These are phyloP conservation scores for Coccomyxa subellipsoidea DNA, from an alignment of 163 green algal species.

Conservation along the genomic window DNA sequence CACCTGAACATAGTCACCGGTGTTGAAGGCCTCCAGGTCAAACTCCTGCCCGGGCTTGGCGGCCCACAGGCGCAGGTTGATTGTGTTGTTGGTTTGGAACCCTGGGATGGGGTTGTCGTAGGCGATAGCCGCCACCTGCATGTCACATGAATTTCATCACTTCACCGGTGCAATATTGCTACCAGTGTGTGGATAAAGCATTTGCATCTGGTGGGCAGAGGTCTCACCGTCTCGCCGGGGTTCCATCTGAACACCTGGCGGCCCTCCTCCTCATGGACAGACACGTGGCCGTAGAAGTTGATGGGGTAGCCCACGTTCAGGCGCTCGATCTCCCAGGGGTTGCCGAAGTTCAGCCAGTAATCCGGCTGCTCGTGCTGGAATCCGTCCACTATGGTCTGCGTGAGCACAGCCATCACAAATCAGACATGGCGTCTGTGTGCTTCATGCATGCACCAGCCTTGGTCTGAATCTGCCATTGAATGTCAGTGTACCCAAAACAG, in stretches of 20 bases:
- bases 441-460: no score
- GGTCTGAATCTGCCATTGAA: no score
- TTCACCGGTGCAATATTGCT: not conserved
- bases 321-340: slow-evolving; percentile 99
- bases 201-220: not conserved
- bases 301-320: slow-evolving; percentile 86
- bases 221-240: slow-evolving; percentile 72
- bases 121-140: slow-evolving; percentile 88
- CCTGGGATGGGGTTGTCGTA: slow-evolving; percentile 99
- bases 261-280: slow-evolving; percentile 76
- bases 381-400: slow-evolving; percentile 87
- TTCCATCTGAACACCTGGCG: slow-evolving; percentile 90
- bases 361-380: slow-evolving; percentile 99
- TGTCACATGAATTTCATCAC: not conserved
- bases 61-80: slow-evolving; percentile 98
- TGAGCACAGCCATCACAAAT: not conserved
- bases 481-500: no score
- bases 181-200: no score
- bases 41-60: slow-evolving; percentile 95
- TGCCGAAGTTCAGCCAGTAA: slow-evolving; percentile 99
- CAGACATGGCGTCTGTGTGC: not conserved
- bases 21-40: slow-evolving; percentile 98
- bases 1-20: slow-evolving; percentile 86
- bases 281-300: slow-evolving; percentile 95
- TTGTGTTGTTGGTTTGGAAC: slow-evolving; percentile 96